Evolutionary conservation across 352 stramenopile species (phyloP), one percentile per base, ranked within the genome.

Genomic region (Phytophthora tentaculata): DNA sequence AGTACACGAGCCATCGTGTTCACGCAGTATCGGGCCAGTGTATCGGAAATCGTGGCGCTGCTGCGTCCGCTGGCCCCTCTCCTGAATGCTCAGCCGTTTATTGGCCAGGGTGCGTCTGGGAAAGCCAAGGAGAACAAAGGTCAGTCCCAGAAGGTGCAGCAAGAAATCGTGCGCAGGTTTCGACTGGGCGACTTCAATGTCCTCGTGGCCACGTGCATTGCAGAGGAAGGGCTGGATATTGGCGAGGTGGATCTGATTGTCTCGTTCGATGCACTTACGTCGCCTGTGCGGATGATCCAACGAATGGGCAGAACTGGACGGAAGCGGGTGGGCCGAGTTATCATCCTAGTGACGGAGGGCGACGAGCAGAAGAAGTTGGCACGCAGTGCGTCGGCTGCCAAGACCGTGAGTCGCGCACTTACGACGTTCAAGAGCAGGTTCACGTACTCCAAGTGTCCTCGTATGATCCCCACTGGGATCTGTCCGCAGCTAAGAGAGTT

Each of bases 1-100:
- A 97, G 84, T 37, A 99, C 97, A 5, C 80, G 97, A 12, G 97
- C 91, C 5, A 99, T 99, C 61, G 96, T 99, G 4, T 99, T 99
- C 74, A 98, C 96, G 7, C 94, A 99, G 64, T 98, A 96, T 71
- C 88, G 98, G 62, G 90, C 92, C 43, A 98, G 89, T 58, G 97
- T 99, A 1, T 79, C 74, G 5, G 96, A 98, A 67, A 99, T 99
- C 61, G 89, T 98, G 2, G 71, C 68, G 5, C 68, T 97, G 20
- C 64, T 98, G 14, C 67, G 73, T 2, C 74, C 80, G 14, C 72
- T 94, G 17, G 64, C 83, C 19, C 86, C 81, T 28, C 70, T 97
- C n/a, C 61, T 99, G 22, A 94, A 95, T 70, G 88, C 92, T 0
- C 84, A 97, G 53, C 84, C 90, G 41, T 99, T 99, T 72, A 90